Base-by-base conservation (phyloP, 2,329 filamentous ascomycete genomes). In the Sclerotinia subarctica region DNA sequence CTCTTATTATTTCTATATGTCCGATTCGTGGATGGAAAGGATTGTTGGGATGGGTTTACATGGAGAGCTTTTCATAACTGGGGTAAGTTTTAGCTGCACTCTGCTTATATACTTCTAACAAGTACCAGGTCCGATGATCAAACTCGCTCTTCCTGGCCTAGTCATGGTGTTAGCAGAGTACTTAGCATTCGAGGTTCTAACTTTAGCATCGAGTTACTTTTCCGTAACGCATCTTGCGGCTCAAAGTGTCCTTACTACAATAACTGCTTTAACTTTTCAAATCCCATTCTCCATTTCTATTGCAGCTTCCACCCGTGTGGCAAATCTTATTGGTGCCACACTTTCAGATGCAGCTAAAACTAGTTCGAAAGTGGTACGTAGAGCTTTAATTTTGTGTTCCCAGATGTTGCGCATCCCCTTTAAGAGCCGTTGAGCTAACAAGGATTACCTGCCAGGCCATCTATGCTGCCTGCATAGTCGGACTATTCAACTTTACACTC, bases 111-210 rank as follows among this genome's bases (percentile, higher is more conserved):
- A 62, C 24, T 67, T 19, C 69, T 74, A 68, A 74, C 17, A 38
- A 17, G 44, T 8, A 11, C 17, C 83, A 77, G 75, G 83, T 1
- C 89, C 90, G 11, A 96, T 96, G 94, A 86, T 98, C 74, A 87
- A 88, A 59, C 88, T 98, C 49, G 93, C 94, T 0, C 81, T 97
- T 17, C 94, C 94, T 0, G 94, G 94, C 1, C 88, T 98, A 77
- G 82, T 97, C 72, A 97, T 97, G 94, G 90, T 98, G 2, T 89
- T 96, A 78, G 93, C 94, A 6, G 94, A 98, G 78, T 96, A 92
- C 80, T 85, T 97, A 15, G 93, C 94, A 8, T 98, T 98, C 78
- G 94, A 98, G 78, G 88, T 97, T 60, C 82, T 97, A 70, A 97
- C 93, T 0, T 83, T 97, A n/a, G 88, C 89, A 11, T 87, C 92